Conservation (phyloP, 257 asterid species). For the Penstemon eatonii region DNA sequence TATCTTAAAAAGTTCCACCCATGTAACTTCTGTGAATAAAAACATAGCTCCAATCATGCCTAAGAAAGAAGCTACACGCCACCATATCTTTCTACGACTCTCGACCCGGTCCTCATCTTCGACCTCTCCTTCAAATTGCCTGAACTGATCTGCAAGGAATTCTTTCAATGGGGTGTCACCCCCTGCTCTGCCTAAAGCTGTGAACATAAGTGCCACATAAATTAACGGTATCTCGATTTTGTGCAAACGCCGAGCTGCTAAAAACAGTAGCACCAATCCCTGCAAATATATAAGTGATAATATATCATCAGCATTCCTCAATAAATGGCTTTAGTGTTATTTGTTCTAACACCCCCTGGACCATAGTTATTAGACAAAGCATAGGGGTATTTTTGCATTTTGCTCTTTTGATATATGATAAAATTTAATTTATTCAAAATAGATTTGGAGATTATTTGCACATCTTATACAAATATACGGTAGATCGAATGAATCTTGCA, state of each 20-base stretch:
- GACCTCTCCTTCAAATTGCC: neutral
- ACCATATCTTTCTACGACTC: constrained; percentile 17
- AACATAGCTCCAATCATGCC: neutral
- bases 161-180: neutral
- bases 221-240: neutral
- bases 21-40: neutral
- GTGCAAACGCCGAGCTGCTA: neutral
- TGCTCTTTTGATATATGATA: no score
- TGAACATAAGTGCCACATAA: neutral
- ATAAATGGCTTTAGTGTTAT: no score
- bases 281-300: neutral
- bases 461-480: no score
- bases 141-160: constrained; percentile 13
- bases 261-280: constrained; percentile 3
- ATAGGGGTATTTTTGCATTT: no score
- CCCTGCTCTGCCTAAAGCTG: constrained; percentile 14
- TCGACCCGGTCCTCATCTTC: constrained; percentile 6
- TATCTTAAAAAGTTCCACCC: neutral
- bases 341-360: no score
- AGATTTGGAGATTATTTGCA: no score
- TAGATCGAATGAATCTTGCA: no score
- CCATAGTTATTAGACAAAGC: no score
- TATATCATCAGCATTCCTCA: no score
- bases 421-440: no score
- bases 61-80: constrained; percentile 8